phyloP scores from a whole-genome alignment of 768 basidiomycete genomes.

The Podaxis rugospora region DNA sequence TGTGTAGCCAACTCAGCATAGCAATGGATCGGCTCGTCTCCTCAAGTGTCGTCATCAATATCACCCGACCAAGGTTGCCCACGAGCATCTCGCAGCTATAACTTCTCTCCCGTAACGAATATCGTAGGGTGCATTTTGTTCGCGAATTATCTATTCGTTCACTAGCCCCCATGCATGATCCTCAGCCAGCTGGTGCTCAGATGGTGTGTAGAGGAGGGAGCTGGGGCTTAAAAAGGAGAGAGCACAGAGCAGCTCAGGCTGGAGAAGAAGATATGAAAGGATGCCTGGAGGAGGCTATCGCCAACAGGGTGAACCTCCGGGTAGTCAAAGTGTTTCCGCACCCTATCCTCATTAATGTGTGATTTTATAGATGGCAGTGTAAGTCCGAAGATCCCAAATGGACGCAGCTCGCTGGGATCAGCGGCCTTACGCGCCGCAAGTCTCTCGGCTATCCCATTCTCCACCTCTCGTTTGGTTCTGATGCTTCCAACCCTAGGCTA shows the following conservation, averaged over 20 bases:
- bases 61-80: conserved; percentile 2
- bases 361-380: neutral
- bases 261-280: neutral
- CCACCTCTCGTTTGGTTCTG: conserved; percentile 2
- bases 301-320: conserved; percentile 2
- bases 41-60: neutral
- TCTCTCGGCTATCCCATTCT: conserved; percentile 2
- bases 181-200: neutral
- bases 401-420: conserved; percentile 1
- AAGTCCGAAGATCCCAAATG: neutral
- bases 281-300: conserved; percentile 1
- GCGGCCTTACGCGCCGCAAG: neutral
- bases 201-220: neutral
- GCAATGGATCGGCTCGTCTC: conserved; percentile 3
- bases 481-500: conserved; percentile 1
- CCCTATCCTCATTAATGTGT: neutral
- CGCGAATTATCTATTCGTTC: conserved; percentile 7
- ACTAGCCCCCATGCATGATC: neutral
- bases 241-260: neutral
- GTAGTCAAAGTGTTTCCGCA: neutral
- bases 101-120: neutral
- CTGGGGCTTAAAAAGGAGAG: neutral
- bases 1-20: neutral
- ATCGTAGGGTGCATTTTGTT: neutral
- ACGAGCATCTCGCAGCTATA: neutral